Evolutionary conservation across 225 moss, liverwort and hornwort genomes (phyloP), one percentile per base, ranked within the genome.

Genomic region (Pleurozium schreberi): DNA sequence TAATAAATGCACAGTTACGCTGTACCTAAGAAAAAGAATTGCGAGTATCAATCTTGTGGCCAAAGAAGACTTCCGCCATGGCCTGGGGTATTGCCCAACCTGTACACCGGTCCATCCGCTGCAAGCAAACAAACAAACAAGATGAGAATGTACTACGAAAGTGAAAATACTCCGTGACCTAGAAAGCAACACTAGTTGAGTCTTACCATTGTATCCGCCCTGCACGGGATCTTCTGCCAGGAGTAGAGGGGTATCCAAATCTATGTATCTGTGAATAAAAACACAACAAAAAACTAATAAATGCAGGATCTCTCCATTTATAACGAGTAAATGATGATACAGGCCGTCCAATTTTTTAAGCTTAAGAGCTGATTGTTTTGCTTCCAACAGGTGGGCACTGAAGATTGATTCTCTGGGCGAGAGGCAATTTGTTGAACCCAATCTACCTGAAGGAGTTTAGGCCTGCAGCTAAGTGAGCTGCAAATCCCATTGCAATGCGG

Each of bases 401-500:
- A 81, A 65, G 49, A 36, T 86, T 53, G 40, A 77, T 55, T 75
- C 23, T 59, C 57, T 53, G 45, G 52, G 45, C 22, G 26, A 71
- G 75, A 26, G 34, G 61, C 45, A 52, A 57, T 87, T 75, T 52
- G 80, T 88, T 84, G 75, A 89, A 87, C 43, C n/a, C 40, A 78
- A 87, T 81, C 88, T 83, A 98, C 97, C 97, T 95, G 94, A 98
- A 98, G 88, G 93, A 91, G 68, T 93, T 94, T 11, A 98, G 92
- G 60, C 98, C 98, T 81, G 96, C 97, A 73, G 95, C 98, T 88
- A 98, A 84, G 90, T 98, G 96, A 84, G 95, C 97, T 84, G 97
- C 95, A 86, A 98, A 98, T 45, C 98, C 98, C 96, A 97, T 96
- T 58, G 92, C 98, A 69, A 98, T 92, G 75, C 97, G 95, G n/a